A percentile compares a stretch with the other conserved stretches of the same genome.
Evolutionary conservation across 768 basidiomycete species (phyloP).

Genomic region (Phanerochaete sordida): DNA sequence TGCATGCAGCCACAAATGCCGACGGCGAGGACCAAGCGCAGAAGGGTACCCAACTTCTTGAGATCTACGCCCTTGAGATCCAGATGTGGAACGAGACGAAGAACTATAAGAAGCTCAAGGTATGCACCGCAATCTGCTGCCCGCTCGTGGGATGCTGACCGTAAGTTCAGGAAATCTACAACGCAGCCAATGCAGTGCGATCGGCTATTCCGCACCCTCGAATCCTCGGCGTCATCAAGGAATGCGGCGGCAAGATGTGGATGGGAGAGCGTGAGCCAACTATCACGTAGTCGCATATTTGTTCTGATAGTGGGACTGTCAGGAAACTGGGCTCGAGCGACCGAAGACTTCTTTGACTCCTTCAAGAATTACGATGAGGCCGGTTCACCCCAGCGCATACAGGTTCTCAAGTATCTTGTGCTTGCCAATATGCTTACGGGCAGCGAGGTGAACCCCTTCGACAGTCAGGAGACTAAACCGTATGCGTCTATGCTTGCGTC

Average conservation of each 20-base stretch:
- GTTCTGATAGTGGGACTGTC: constrained; percentile 4
- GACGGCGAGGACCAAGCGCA: constrained; percentile 86
- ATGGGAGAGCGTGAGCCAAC: constrained; percentile 88
- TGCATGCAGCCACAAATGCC: constrained; percentile 62
- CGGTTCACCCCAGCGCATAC: constrained; percentile 92
- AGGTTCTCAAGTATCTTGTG: constrained; percentile 97
- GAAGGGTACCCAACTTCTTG: constrained; percentile 89
- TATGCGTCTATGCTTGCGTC: constrained; percentile 38
- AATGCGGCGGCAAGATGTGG: constrained; percentile 99
- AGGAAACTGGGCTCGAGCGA: constrained; percentile 97
- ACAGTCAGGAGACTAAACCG: constrained; percentile 99
- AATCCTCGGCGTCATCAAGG: constrained; percentile 98
- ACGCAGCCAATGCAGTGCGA: constrained; percentile 87
- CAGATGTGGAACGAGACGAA: constrained; percentile 98
- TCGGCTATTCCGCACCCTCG: constrained; percentile 97
- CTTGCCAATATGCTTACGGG: constrained; percentile 98
- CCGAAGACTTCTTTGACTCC: constrained; percentile 98
- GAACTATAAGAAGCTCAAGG: constrained; percentile 96
- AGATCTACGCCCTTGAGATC: constrained; percentile 97
- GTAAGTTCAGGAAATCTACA: constrained; percentile 85
- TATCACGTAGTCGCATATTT: neutral
- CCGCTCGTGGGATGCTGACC: neutral
- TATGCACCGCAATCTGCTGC: constrained; percentile 21
- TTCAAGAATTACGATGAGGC: constrained; percentile 99
- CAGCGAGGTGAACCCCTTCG: constrained; percentile 98